Conservation (phyloP, 1,284 basidiomycete species). For the Microbotryum intermedium region DNA sequence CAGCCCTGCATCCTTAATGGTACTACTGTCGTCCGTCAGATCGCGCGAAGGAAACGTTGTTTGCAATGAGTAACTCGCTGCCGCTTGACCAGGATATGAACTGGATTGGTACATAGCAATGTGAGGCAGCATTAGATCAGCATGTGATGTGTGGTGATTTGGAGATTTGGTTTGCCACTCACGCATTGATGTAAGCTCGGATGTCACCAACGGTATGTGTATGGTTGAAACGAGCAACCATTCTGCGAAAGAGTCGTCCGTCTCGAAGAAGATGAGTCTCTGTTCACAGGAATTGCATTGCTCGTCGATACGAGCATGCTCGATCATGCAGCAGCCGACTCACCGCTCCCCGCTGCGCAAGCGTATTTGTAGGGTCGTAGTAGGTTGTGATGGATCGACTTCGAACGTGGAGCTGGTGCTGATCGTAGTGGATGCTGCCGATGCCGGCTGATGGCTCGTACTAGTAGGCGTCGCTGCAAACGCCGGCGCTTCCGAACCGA, state of each 20-base stretch:
- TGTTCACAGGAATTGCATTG: too few relatives aligned
- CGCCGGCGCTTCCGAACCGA: conserved; percentile 49
- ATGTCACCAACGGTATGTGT: conserved; percentile 83
- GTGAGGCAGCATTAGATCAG: not conserved
- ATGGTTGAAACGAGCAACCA: conserved; percentile 82
- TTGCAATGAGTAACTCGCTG: conserved; percentile 66
- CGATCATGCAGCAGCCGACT: conserved; percentile 35
- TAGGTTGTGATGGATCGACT: conserved; percentile 7
- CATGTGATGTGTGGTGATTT: not conserved
- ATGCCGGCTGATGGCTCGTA: conserved; percentile 20
- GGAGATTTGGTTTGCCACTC: conserved; percentile 40
- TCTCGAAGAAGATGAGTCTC: too few relatives aligned
- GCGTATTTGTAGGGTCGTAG: conserved; percentile 27
- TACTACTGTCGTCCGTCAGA: conserved; percentile 58
- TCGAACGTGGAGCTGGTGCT: conserved; percentile 39
- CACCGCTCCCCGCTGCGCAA: not conserved
- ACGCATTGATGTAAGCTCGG: conserved; percentile 82
- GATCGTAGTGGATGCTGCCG: conserved; percentile 1
- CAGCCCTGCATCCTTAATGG: conserved; percentile 65
- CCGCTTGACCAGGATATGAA: conserved; percentile 59
- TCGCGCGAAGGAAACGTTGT: conserved; percentile 73
- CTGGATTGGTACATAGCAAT: conserved; percentile 46
- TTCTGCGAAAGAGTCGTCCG: conserved; percentile 43
- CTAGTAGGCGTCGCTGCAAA: conserved; percentile 28
- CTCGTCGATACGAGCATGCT: too few relatives aligned